Evolutionary conservation across 108 stramenopile genomes (phyloP).

Genomic region (Stephanodiscus triporus): DNA sequence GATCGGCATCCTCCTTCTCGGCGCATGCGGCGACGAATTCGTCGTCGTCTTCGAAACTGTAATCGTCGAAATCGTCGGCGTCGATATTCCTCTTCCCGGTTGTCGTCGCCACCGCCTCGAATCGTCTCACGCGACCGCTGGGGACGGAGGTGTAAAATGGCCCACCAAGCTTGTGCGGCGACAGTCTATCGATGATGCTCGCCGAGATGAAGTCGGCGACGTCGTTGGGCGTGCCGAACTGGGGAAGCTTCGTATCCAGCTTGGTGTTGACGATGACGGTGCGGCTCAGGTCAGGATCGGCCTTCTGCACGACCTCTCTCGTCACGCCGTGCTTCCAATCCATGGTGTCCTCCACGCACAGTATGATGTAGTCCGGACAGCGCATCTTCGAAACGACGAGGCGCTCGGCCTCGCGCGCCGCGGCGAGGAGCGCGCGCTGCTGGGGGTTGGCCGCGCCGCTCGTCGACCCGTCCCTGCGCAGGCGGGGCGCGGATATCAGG

Average conservation of each 20-base stretch:
- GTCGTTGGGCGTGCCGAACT: slow-evolving; percentile 86
- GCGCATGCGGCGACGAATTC: slow-evolving; percentile 73
- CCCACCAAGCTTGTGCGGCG: slow-evolving; percentile 87
- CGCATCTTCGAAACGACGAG: slow-evolving; percentile 86
- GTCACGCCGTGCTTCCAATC: slow-evolving; percentile 95
- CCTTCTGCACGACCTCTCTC: slow-evolving; percentile 78
- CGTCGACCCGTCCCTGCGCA: slow-evolving; percentile 54
- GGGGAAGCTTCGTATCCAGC: slow-evolving; percentile 93
- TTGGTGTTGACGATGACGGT: slow-evolving; percentile 95
- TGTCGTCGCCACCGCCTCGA: slow-evolving; percentile 8
- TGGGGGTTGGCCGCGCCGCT: slow-evolving; percentile 63
- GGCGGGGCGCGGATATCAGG: slow-evolving; percentile 75
- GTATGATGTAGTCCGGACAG: slow-evolving; percentile 90
- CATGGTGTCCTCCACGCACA: slow-evolving; percentile 94
- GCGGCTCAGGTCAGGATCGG: slow-evolving; percentile 87
- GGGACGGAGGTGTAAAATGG: slow-evolving; percentile 94
- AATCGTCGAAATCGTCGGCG: slow-evolving; percentile 68
- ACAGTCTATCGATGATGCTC: slow-evolving; percentile 69
- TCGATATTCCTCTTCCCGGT: slow-evolving; percentile 9
- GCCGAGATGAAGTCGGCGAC: slow-evolving; percentile 84
- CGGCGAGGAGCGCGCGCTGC: slow-evolving; percentile 74
- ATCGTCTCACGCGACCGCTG: slow-evolving; percentile 82
- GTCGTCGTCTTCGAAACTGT: slow-evolving; percentile 83
- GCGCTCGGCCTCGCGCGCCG: slow-evolving; percentile 87
- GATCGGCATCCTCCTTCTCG: slow-evolving; percentile 64